A percentile compares a stretch with the other conserved stretches of the same genome.
phyloP scores from a whole-genome alignment of 805 yeast species.

The Barnettozyma siamensis region DNA sequence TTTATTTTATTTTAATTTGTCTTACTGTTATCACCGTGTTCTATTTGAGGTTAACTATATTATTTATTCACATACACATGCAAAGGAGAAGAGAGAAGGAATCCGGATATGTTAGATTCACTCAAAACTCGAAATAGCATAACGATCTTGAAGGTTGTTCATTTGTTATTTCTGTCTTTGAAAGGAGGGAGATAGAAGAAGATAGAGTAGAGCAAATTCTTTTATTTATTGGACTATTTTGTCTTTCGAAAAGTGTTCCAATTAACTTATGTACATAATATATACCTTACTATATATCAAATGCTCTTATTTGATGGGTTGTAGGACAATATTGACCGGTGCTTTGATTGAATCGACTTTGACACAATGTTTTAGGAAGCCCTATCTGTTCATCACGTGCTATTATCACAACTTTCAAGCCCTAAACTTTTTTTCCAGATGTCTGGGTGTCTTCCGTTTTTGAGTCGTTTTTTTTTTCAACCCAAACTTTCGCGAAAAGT shows the following conservation, averaged over 20 bases:
- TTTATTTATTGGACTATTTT: background rate
- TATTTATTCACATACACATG: background rate
- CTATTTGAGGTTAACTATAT: background rate
- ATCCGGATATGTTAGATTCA: too few relatives aligned
- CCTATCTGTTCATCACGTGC: background rate
- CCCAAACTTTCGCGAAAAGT: slow-evolving; percentile 1
- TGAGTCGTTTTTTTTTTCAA: background rate
- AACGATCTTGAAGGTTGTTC: too few relatives aligned
- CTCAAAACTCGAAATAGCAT: too few relatives aligned
- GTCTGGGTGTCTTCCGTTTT: background rate
- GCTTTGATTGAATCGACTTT: too few relatives aligned
- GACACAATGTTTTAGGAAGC: background rate
- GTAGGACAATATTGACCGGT: too few relatives aligned
- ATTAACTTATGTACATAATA: slow-evolving; percentile 12
- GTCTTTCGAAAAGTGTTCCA: slow-evolving; percentile 4
- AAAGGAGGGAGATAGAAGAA: background rate
- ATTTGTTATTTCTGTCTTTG: background rate
- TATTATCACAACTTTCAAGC: background rate
- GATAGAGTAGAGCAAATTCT: background rate
- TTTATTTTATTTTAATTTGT: slow-evolving; percentile 1
- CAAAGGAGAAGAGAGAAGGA: background rate
- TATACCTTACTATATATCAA: slow-evolving; percentile 1
- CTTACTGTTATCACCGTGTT: background rate
- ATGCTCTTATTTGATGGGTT: too few relatives aligned
- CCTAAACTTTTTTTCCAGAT: background rate